phyloP scores from a whole-genome alignment of 139 green algal genomes.

The Parachlorella kessleri region DNA sequence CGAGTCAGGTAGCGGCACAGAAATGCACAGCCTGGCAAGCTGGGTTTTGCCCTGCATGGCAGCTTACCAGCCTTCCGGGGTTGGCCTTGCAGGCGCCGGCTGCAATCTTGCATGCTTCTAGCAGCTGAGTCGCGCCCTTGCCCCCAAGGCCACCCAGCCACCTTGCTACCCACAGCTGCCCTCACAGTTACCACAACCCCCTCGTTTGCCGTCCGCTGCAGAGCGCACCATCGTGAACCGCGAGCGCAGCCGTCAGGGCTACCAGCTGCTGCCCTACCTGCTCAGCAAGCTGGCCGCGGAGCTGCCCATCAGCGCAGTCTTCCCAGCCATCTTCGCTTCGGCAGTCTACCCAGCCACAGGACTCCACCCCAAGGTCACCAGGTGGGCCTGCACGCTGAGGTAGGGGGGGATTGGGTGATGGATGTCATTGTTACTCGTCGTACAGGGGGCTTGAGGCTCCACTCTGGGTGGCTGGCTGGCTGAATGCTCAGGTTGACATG shows the following conservation, averaged over 20 bases:
- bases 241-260: conserved; percentile 64
- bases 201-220: neutral
- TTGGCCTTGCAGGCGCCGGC: too few species aligned
- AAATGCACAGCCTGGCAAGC: too few species aligned
- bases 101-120: too few species aligned
- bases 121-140: too few species aligned
- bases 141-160: too few species aligned
- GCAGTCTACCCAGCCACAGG: conserved; percentile 85
- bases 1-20: too few species aligned
- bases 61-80: too few species aligned
- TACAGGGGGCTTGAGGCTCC: too few species aligned
- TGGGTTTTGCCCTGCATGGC: too few species aligned
- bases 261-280: conserved; percentile 64
- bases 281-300: conserved; percentile 88
- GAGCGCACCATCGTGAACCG: conserved; percentile 82
- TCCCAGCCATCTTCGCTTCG: conserved; percentile 81
- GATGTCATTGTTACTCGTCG: too few species aligned
- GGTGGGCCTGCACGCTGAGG: neutral
- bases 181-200: too few species aligned
- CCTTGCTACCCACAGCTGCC: neutral
- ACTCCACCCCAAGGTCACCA: conserved; percentile 58
- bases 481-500: too few species aligned
- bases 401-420: neutral
- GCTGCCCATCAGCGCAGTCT: conserved; percentile 81
- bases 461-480: neutral